A percentile compares a stretch with the other conserved stretches of the same genome.
Conservation (phyloP, 306 rosid species). For the Dryas octopetala region DNA sequence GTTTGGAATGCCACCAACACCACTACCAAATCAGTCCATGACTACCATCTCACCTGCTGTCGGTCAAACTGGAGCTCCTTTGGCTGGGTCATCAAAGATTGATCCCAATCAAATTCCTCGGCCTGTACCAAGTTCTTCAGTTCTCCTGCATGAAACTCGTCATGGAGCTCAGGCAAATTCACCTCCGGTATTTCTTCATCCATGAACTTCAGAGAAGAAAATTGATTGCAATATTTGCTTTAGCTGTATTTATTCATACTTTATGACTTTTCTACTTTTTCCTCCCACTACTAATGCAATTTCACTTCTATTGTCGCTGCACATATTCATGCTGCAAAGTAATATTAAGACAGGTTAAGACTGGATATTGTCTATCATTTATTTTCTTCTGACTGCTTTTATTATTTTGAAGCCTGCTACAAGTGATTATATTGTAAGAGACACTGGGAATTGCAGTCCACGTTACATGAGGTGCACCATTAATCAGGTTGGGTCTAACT, state of each 20-base stretch:
- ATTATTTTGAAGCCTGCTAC: slow-evolving; percentile 80
- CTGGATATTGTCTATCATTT: slow-evolving; percentile 23
- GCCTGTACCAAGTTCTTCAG: slow-evolving; percentile 80
- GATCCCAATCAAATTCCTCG: slow-evolving; percentile 98
- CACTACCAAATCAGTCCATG: slow-evolving; percentile 89
- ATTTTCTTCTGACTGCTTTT: slow-evolving; percentile 16
- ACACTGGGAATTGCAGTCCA: slow-evolving; percentile 96
- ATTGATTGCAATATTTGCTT: slow-evolving; percentile 2
- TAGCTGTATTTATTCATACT: slow-evolving; percentile 9
- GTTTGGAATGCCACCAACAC: slow-evolving; percentile 88
- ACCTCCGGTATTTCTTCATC: slow-evolving; percentile 72
- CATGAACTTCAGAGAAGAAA: slow-evolving; percentile 4
- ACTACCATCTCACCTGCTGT: slow-evolving; percentile 76
- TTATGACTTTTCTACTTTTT: neutral
- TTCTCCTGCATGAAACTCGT: slow-evolving; percentile 82
- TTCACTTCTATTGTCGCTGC: slow-evolving; percentile 17
- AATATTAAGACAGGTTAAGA: slow-evolving; percentile 8
- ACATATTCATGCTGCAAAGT: slow-evolving; percentile 22
- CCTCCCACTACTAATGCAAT: slow-evolving; percentile 1
- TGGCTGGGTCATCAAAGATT: slow-evolving; percentile 82
- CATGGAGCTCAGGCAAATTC: slow-evolving; percentile 86
- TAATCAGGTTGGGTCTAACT: slow-evolving; percentile 67
- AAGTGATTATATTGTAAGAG: slow-evolving; percentile 81
- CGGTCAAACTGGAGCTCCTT: slow-evolving; percentile 88
- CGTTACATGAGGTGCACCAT: slow-evolving; percentile 98